Evolutionary conservation across 805 yeast genomes (phyloP), one percentile per base, ranked within the genome.

Genomic region (Cyberlindnera mycetangii): DNA sequence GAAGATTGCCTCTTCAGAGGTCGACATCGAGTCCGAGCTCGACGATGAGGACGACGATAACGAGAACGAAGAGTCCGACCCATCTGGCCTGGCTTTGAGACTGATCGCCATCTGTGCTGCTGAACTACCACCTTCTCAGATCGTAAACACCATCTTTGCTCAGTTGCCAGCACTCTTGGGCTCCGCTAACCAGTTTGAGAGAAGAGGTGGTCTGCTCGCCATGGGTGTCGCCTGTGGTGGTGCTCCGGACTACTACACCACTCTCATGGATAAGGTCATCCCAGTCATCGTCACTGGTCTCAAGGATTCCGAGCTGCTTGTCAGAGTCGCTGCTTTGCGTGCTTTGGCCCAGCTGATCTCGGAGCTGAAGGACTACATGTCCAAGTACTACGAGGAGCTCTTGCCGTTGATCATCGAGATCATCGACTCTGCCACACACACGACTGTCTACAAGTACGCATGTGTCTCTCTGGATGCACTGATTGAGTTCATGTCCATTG

Each of bases 71-170:
- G 98, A 92, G 67, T 85, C 81, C 59, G 76, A 82, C 44, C 95
- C 96, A 45, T 67, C 81, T 35, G 66, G 84, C 40, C 75, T 89
- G 53, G 96, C 95, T 14, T 74, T 89, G 56, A 79, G 96, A 68
- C 71, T 92, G 47, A 65, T 93, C 42, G 85, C 88, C 42, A 78
- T 79, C 59, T 79, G 92, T 53, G 79, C 98, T 15, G 71, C 83
- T 36, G 89, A 84, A 59, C 74, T 93, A 58, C 97, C 99, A 42
- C 96, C 98, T 39, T 78, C 89, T 34, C 99, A 93, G 66, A 95
- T 87, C 45, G 81, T 90, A 53, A 76, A 74, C 51, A 92, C 96
- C 35, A 74, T 92, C 50, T 73, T 89, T 49, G 86, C 81, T 52
- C 77, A 75, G 53, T 65, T 86, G 51, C 75, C 78, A 36, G 61